Evolutionary conservation across 345 rosid genomes (phyloP), one percentile per base, ranked within the genome.

Genomic region (Salix purpurea): DNA sequence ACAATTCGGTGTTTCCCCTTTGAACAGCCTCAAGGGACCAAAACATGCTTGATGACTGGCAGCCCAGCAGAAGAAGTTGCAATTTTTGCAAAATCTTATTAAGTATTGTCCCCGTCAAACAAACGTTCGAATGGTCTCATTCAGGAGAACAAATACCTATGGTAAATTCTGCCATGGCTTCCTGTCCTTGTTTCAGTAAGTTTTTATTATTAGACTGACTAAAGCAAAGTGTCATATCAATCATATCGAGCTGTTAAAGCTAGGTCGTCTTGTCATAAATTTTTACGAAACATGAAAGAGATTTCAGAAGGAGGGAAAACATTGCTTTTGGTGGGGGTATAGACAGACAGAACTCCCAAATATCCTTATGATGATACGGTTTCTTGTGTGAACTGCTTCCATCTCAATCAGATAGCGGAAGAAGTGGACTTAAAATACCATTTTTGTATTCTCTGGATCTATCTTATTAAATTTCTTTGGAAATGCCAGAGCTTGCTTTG

Each of bases 1-100:
- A 93, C 98, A 26, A 90, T 93, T 72, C 75, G 98, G 26, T 93
- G 98, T 87, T 96, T 86, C 79, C 98, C 99, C 19, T 96, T 96
- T 32, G 86, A 92, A 65, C 99, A 96, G 85, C 85, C 90, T 5
- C 76, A 62, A 65, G 94, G 87, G 67, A 79, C 69, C 60, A 93
- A 91, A 82, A 83, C 85, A 66, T 96, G 98, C 84, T 81, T 96
- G 80, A 90, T 93, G 98, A 93, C 97, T 0, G 92, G 97, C 75
- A 87, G 86, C 54, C 83, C 90, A 50, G 96, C 96, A 1, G 85
- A 88, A 24, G 96, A 93, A 89, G 96, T 93, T 76, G 93, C 94
- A 50, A 87, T 95, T 81, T 95, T 94, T 73, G 95, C 97, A 54
- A 94, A 91, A 84, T 94, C 97, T 74, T 94, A 94, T 79, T 91